These are phyloP conservation scores for Blastocladiella emersonii DNA, from an alignment of 371 early-diverging fungal species.

Conservation along the genomic window DNA sequence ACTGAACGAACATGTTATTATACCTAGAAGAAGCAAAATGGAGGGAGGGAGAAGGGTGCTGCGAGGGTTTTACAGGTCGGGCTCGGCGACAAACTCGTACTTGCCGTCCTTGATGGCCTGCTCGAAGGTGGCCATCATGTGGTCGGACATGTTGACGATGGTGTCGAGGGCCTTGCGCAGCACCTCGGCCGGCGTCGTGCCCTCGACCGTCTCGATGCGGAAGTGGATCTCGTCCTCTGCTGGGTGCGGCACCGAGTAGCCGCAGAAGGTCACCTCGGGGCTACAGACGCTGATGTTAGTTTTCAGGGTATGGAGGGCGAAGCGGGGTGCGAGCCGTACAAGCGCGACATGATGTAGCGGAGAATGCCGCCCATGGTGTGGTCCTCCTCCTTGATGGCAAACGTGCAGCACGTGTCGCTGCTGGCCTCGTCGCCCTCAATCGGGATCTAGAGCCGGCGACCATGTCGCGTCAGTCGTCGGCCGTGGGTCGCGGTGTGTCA, in stretches of 20 bases:
- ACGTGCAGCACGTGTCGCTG: constrained; percentile 69
- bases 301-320: constrained; percentile 67
- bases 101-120: constrained; percentile 32
- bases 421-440: constrained; percentile 14
- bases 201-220: constrained; percentile 84
- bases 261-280: constrained; percentile 86
- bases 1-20: too few species aligned
- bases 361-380: constrained; percentile 93
- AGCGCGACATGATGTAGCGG: constrained; percentile 51
- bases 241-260: constrained; percentile 99
- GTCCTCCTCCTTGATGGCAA: constrained; percentile 80
- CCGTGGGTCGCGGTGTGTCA: too few species aligned
- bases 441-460: background rate
- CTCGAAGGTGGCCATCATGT: constrained; percentile 45
- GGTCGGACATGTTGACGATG: constrained; percentile 50
- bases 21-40: too few species aligned
- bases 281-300: constrained; percentile 20
- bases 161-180: constrained; percentile 74
- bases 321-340: too few species aligned
- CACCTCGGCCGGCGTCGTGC: constrained; percentile 68
- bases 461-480: too few species aligned
- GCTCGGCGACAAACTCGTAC: constrained; percentile 24
- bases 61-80: too few species aligned
- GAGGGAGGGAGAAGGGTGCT: too few species aligned
- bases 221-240: constrained; percentile 87